Percentiles rank a stretch among this genome's conserved stretches.
These are phyloP conservation scores for Leucaena leucocephala DNA, from an alignment of 306 rosid genomes.

Conservation along the genomic window DNA sequence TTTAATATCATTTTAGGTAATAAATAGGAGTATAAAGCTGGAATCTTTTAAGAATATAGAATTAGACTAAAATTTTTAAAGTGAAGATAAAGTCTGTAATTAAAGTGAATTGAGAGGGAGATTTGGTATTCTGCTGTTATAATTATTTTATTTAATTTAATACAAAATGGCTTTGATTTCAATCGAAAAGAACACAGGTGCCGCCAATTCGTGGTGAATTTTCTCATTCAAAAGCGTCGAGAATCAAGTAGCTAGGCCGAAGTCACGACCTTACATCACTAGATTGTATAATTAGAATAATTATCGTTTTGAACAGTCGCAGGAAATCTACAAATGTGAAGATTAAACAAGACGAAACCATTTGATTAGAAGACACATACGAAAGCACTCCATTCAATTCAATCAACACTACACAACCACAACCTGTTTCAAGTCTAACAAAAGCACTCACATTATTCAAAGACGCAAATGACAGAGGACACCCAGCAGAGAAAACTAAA, in stretches of 20 bases:
- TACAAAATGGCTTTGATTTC: neutral
- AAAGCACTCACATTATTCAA: neutral
- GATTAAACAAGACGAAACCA: neutral
- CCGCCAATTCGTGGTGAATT: neutral
- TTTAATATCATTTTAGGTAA: neutral
- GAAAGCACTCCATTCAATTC: neutral
- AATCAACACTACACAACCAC: neutral
- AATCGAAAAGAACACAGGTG: neutral
- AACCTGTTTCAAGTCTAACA: neutral
- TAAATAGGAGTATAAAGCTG: neutral
- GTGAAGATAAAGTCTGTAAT: neutral
- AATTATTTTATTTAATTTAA: neutral
- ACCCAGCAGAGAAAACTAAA: neutral
- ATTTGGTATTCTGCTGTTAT: neutral
- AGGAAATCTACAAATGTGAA: neutral
- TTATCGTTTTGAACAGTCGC: neutral
- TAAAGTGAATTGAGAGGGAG: neutral
- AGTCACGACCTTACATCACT: neutral
- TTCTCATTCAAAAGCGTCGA: neutral
- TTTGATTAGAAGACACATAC: neutral
- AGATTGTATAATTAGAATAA: neutral
- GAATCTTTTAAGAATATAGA: neutral
- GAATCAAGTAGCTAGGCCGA: neutral
- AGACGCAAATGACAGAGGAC: neutral
- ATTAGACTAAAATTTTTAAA: neutral